Percentiles rank a stretch among this genome's conserved stretches.
phyloP scores from a whole-genome alignment of 2,329 filamentous ascomycete genomes.

The Metarhizium humberi region DNA sequence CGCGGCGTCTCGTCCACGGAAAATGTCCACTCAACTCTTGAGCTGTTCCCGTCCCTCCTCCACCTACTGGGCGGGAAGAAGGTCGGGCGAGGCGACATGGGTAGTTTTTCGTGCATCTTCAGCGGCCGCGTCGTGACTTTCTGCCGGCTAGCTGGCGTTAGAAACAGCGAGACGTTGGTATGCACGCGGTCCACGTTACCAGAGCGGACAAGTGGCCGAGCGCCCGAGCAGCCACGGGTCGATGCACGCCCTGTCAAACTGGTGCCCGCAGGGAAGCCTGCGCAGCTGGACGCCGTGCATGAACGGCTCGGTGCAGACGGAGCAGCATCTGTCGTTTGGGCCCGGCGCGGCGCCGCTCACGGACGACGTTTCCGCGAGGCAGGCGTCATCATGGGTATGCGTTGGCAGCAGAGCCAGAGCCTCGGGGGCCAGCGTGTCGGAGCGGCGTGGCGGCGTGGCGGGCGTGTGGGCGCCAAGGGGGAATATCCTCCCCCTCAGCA shows the following conservation, averaged over 20 bases:
- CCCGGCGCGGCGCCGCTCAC: not conserved
- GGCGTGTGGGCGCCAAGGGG: not conserved
- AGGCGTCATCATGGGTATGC: not conserved
- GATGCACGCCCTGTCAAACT: constrained; percentile 2
- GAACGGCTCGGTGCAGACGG: constrained; percentile 4
- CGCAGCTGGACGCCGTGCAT: constrained; percentile 1
- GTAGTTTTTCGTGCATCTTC: not conserved
- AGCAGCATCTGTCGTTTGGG: not conserved
- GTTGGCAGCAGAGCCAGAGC: not conserved
- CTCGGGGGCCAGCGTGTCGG: not conserved
- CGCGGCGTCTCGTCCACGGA: no score
- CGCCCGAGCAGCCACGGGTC: constrained; percentile 3
- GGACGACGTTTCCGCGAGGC: not conserved
- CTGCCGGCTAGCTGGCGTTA: not conserved
- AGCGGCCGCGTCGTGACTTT: not conserved
- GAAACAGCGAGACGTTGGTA: not conserved
- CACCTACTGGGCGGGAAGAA: not conserved
- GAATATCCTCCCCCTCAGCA: not conserved
- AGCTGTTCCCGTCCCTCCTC: not conserved
- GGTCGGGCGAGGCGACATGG: not conserved
- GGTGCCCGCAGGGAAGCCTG: constrained; percentile 3
- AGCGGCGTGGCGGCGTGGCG: not conserved
- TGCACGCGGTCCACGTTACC: not conserved
- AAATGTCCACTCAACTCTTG: not conserved
- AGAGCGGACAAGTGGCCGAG: constrained; percentile 4